Base-by-base conservation (phyloP, 108 stramenopile species). In the Pseudonitzschia multiseries region DNA sequence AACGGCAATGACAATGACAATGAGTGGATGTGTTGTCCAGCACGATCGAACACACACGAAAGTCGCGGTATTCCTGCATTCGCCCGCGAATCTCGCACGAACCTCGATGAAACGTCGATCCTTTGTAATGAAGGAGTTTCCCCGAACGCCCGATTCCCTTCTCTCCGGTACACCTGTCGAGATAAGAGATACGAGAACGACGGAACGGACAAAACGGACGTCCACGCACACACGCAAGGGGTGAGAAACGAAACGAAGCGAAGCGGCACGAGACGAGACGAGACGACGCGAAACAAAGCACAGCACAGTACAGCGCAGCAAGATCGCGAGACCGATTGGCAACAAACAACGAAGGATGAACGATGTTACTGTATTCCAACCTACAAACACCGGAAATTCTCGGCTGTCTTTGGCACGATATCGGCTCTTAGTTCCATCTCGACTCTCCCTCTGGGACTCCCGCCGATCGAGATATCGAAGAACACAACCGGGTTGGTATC, bases 391-490 rank as follows among this genome's bases (percentile, higher is more conserved):
- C 66, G 66, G 73, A 97, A 98, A 80, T 98, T 99, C 74, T 97
- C 95, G 42, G 90, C 91, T 4, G 95, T 96, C 57, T 75, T 77
- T 8, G 95, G 95, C 13, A 93, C 95, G 20, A 93, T 87, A 79
- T 96, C 91, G 20, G 88, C 81, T 43, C 86, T 70, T 28, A 96
- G 79, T 70, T 79, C 79, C 68, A 79, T 79, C 40, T 72, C 73
- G 62, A 79, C 84, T 40, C 97, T 85, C 18, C 95, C 97, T 5
- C 86, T 86, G 41, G 90, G 79, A 10, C 80, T 74, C 1, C 92
- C 92, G 1, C 92, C 90, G 33, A 99, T 99, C 40, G 87, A 83
- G 28, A 99, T 91, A 74, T 99, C 98, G 70, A 99, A 97, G 83
- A 98, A 99, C 10, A 98, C 97, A 8, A 96, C 95, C 14, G 95